Evolutionary conservation across 1,139 yeast species (phyloP), one percentile per base, ranked within the genome.

Genomic region (Geotrichum restrictum): DNA sequence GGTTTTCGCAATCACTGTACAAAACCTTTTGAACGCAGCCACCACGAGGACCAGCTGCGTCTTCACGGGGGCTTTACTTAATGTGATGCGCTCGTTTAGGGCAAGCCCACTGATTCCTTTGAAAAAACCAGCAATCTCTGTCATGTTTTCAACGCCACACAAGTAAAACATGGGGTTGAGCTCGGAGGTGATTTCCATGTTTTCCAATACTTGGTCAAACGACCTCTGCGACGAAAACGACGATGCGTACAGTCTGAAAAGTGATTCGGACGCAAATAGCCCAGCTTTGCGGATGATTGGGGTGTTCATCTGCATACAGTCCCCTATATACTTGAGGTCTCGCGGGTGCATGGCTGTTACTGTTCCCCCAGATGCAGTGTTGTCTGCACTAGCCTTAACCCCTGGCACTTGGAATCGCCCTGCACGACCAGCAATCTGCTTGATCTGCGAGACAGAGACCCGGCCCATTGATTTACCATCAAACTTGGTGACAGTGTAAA

Each of bases 381-480:
- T 58, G 42, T 46, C 57, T 7, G 53, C 51, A 14, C 49, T 41
- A 16, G 53, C 45, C 27, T 45, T 52, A n/a, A 56, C 52, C 29
- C 46, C 38, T 13, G 68, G 60, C 5, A 70, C 68, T 1, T 69
- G 65, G 63, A 73, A 93, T 56, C 99, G 71, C 0, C 99, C 99
- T 0, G 98, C 98, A 59, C 99, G 75, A 1, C 99, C 99, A 1
- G 95, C 98, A 58, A 93, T 93, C 68, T 93, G 99, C 66, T 88
- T 88, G 29, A 85, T 78, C 52, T 84, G 82, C 1, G 72, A 66
- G 19, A 56, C 42, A 0, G 95, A 83, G 2, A 70, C 70, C 58
- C 75, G 69, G 19, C 69, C 71, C n/a, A 39, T 47, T 10, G 38
- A 18, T 16, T 64, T 65, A 3, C 98, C 98, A 64, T 89, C 81